These are phyloP conservation scores for Cornus florida DNA, from an alignment of 148 eudicot genomes.

Conservation along the genomic window DNA sequence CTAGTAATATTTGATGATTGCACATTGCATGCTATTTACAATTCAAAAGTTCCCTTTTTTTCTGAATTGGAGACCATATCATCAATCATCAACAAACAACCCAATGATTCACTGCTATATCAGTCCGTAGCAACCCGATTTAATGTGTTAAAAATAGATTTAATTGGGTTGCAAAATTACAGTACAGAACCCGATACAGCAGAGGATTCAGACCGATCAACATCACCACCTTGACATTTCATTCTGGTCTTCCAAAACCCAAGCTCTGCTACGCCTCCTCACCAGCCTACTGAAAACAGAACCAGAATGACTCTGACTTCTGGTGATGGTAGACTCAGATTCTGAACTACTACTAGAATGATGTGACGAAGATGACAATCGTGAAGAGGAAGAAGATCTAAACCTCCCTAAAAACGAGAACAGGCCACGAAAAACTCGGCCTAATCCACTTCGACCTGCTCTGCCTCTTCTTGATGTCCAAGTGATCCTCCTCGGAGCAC, in stretches of 20 bases:
- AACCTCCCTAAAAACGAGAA: conserved; percentile 41
- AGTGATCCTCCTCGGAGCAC: conserved; percentile 33
- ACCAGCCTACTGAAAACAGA: conserved; percentile 23
- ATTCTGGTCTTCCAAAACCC: conserved; percentile 27
- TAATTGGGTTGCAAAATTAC: too few relatives aligned
- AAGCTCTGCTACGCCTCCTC: conserved; percentile 23
- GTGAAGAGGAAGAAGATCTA: neutral
- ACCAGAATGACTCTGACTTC: conserved; percentile 19
- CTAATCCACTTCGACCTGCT: conserved; percentile 22
- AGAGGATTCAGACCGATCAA: too few relatives aligned
- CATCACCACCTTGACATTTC: conserved; percentile 32
- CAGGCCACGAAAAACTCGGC: conserved; percentile 29
- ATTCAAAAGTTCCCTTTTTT: neutral
- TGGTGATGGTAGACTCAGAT: conserved; percentile 8
- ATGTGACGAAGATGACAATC: neutral
- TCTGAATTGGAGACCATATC: too few relatives aligned
- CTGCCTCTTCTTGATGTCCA: conserved; percentile 42
- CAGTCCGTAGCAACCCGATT: too few relatives aligned
- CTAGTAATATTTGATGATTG: neutral
- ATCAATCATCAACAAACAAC: neutral
- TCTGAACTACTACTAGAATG: conserved; percentile 2
- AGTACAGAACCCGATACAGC: too few relatives aligned
- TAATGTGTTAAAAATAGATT: too few relatives aligned
- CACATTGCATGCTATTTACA: conserved; percentile 12
- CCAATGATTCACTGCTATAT: neutral